Evolutionary conservation across 2,329 filamentous ascomycete genomes (phyloP).

Genomic region (Alternaria alternata): DNA sequence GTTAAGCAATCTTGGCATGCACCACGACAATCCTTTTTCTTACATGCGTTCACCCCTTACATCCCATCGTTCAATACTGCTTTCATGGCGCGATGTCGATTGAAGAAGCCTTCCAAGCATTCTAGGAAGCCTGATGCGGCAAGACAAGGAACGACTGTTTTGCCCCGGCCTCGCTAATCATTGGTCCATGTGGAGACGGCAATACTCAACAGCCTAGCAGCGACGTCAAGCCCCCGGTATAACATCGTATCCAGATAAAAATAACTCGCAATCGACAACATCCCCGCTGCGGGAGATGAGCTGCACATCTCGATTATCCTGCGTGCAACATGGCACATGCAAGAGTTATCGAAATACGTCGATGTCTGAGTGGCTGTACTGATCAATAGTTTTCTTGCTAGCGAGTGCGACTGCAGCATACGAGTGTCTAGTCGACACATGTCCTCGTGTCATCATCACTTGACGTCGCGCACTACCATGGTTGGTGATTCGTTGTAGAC

Average conservation of each 20-base stretch:
- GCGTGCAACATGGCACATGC: constrained; percentile 7
- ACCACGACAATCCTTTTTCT: not conserved
- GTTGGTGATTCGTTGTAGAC: not conserved
- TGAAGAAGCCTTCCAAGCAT: constrained; percentile 11
- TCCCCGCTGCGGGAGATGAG: constrained; percentile 6
- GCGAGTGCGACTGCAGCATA: not conserved
- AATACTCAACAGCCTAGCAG: constrained; percentile 28
- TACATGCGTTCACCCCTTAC: not conserved
- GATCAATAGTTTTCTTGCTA: not conserved
- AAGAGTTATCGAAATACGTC: not conserved
- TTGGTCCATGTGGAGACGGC: constrained; percentile 28
- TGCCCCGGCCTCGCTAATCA: constrained; percentile 21
- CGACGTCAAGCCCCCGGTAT: constrained; percentile 24
- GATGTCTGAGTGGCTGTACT: not conserved
- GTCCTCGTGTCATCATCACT: not conserved
- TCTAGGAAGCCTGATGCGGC: constrained; percentile 15
- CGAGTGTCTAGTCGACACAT: constrained; percentile 5
- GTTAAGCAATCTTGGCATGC: constrained; percentile 1
- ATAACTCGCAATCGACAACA: constrained; percentile 20
- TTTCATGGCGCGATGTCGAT: not conserved
- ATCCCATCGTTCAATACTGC: not conserved
- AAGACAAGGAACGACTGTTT: constrained; percentile 8
- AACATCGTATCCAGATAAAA: constrained; percentile 25
- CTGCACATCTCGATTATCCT: constrained; percentile 1
- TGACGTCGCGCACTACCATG: constrained; percentile 1